Percentiles rank a stretch among this genome's conserved stretches.
These are phyloP conservation scores for Boletus rubroflammeus DNA, from an alignment of 768 basidiomycete species.

Conservation along the genomic window DNA sequence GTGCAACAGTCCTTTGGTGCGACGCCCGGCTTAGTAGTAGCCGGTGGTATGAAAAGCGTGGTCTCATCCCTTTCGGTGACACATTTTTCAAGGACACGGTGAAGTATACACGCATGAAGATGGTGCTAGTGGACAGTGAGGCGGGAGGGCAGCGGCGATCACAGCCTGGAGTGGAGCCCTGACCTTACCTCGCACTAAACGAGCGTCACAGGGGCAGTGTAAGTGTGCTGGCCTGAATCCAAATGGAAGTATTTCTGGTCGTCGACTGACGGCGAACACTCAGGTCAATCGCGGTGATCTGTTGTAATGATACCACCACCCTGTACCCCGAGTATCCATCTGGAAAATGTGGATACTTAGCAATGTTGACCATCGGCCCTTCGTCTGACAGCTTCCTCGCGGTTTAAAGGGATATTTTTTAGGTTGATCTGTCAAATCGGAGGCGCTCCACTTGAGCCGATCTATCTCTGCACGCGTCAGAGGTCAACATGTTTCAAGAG, in stretches of 20 bases:
- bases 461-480: constrained; percentile 2
- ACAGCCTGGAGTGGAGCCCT: neutral
- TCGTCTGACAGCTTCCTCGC: constrained; percentile 1
- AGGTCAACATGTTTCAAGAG: neutral
- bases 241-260: neutral
- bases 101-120: constrained; percentile 55
- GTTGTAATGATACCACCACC: constrained; percentile 7
- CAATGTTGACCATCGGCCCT: neutral
- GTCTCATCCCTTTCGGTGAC: constrained; percentile 46
- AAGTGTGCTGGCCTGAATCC: neutral
- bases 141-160: neutral
- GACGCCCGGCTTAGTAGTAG: constrained; percentile 47
- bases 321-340: constrained; percentile 15
- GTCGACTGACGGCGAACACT: constrained; percentile 5
- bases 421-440: neutral
- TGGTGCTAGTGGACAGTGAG: constrained; percentile 19
- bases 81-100: constrained; percentile 52
- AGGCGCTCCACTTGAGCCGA: constrained; percentile 1
- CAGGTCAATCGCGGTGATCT: constrained; percentile 9
- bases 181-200: neutral
- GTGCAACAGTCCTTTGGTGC: constrained; percentile 50
- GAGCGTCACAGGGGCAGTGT: neutral
- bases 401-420: constrained; percentile 3
- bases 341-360: constrained; percentile 1
- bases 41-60: constrained; percentile 52